Evolutionary conservation across 805 yeast genomes (phyloP).

Genomic region (Yarrowia alimentaria): DNA sequence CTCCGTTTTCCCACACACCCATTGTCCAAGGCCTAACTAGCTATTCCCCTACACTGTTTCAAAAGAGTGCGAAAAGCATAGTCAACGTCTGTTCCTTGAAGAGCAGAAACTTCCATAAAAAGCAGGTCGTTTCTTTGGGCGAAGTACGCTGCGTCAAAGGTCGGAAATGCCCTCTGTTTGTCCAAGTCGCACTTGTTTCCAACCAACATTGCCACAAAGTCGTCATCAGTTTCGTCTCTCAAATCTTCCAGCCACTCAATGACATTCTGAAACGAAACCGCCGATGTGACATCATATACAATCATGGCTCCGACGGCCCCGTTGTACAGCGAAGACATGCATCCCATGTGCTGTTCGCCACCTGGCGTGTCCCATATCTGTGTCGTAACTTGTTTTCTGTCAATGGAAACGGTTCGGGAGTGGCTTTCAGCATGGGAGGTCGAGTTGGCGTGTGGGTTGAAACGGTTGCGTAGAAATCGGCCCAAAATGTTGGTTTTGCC

Average conservation of each 20-base stretch:
- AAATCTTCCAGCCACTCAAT: slow-evolving; percentile 89
- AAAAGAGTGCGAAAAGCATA: slow-evolving; percentile 54
- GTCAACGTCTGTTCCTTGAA: slow-evolving; percentile 88
- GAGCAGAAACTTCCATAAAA: slow-evolving; percentile 94
- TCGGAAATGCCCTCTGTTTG: slow-evolving; percentile 93
- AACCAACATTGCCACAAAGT: slow-evolving; percentile 79
- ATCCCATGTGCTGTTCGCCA: slow-evolving; percentile 83
- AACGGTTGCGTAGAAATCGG: slow-evolving; percentile 92
- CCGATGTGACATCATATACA: slow-evolving; percentile 90
- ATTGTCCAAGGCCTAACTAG: too few relatives aligned
- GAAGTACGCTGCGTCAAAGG: slow-evolving; percentile 94
- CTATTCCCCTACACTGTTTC: slow-evolving; percentile 15
- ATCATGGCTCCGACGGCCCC: slow-evolving; percentile 96
- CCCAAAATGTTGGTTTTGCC: slow-evolving; percentile 93
- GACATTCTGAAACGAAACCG: slow-evolving; percentile 81
- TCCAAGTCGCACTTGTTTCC: slow-evolving; percentile 77
- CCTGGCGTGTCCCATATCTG: slow-evolving; percentile 99
- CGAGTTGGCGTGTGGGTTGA: slow-evolving; percentile 89
- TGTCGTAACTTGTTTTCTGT: slow-evolving; percentile 91
- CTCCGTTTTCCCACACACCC: too few relatives aligned
- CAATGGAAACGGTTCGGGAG: slow-evolving; percentile 88
- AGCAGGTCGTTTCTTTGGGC: slow-evolving; percentile 86
- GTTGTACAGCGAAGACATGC: slow-evolving; percentile 49
- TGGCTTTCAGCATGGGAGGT: slow-evolving; percentile 98
- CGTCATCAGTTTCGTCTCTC: slow-evolving; percentile 92